phyloP scores from a whole-genome alignment of 371 early-diverging fungal genomes.

The Haplosporangium sp. region DNA sequence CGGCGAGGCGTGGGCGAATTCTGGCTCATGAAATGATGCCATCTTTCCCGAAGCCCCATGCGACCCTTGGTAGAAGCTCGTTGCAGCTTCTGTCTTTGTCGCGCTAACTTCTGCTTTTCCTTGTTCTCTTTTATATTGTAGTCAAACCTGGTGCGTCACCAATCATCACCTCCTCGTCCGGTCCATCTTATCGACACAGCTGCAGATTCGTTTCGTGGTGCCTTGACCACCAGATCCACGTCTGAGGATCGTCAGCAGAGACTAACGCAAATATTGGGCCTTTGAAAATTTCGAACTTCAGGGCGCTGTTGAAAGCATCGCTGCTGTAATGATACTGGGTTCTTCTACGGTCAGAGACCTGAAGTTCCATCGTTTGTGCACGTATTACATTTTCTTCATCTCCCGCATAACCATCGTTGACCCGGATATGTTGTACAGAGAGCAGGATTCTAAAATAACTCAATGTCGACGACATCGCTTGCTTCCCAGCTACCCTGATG shows the following conservation, averaged over 20 bases:
- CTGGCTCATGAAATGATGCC: slow-evolving; percentile 1
- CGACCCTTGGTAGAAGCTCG: background rate
- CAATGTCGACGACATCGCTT: background rate
- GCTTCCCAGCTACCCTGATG: background rate
- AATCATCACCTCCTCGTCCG: slow-evolving; percentile 34
- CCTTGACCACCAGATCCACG: slow-evolving; percentile 48
- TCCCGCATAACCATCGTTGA: slow-evolving; percentile 34
- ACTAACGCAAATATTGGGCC: slow-evolving; percentile 35
- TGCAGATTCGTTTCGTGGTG: slow-evolving; percentile 36
- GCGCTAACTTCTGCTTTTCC: slow-evolving; percentile 1
- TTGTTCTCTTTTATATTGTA: slow-evolving; percentile 14
- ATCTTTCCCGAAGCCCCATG: slow-evolving; percentile 7
- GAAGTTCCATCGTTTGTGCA: slow-evolving; percentile 13
- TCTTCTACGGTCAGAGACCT: background rate
- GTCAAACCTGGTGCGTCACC: slow-evolving; percentile 37
- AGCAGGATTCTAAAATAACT: slow-evolving; percentile 4
- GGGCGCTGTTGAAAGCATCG: slow-evolving; percentile 18
- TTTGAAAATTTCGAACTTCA: slow-evolving; percentile 35
- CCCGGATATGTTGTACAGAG: slow-evolving; percentile 27
- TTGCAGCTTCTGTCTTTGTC: background rate
- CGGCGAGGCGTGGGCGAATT: slow-evolving; percentile 7
- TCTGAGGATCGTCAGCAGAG: slow-evolving; percentile 48
- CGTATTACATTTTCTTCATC: slow-evolving; percentile 20
- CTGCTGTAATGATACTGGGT: background rate
- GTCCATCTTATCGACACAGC: slow-evolving; percentile 29